A percentile compares a stretch with the other conserved stretches of the same genome.
Conservation (phyloP, 306 rosid species). For the Arachis stenosperma region DNA sequence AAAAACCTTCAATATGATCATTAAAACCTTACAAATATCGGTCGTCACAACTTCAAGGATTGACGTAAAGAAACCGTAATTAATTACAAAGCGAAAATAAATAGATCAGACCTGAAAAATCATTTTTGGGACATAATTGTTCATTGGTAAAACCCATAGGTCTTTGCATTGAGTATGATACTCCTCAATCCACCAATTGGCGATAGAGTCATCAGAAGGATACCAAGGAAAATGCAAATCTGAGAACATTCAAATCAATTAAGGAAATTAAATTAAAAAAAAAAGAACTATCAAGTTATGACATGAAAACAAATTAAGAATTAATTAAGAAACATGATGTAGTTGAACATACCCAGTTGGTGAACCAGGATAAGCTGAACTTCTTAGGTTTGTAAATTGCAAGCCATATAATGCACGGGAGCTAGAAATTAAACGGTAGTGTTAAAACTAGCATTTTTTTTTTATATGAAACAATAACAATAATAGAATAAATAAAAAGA, state of each 20-base stretch:
- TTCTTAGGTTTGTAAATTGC: slow-evolving; percentile 59
- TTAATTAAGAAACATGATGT: background rate
- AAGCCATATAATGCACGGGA: slow-evolving; percentile 80
- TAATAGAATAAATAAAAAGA: too few species aligned
- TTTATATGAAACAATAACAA: slow-evolving; percentile 6
- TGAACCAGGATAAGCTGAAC: slow-evolving; percentile 62
- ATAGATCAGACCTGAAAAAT: background rate
- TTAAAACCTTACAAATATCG: background rate
- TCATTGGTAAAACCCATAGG: slow-evolving; percentile 53
- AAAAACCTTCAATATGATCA: background rate
- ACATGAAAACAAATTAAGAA: background rate
- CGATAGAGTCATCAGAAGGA: slow-evolving; percentile 59
- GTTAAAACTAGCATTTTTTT: background rate
- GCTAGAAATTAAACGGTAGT: slow-evolving; percentile 47
- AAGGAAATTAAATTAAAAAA: background rate
- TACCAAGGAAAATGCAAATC: slow-evolving; percentile 70
- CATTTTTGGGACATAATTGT: background rate
- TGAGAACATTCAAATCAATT: slow-evolving; percentile 36
- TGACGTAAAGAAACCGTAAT: too few species aligned
- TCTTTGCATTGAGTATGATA: slow-evolving; percentile 63
- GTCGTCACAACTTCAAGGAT: too few species aligned
- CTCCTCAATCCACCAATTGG: slow-evolving; percentile 72
- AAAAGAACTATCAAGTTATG: background rate
- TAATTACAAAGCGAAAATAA: too few species aligned
- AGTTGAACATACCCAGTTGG: slow-evolving; percentile 70